Percentiles rank a stretch among this genome's conserved stretches.
These are phyloP conservation scores for Leptographium lundbergii DNA, from an alignment of 2,329 filamentous ascomycete species.

Conservation along the genomic window DNA sequence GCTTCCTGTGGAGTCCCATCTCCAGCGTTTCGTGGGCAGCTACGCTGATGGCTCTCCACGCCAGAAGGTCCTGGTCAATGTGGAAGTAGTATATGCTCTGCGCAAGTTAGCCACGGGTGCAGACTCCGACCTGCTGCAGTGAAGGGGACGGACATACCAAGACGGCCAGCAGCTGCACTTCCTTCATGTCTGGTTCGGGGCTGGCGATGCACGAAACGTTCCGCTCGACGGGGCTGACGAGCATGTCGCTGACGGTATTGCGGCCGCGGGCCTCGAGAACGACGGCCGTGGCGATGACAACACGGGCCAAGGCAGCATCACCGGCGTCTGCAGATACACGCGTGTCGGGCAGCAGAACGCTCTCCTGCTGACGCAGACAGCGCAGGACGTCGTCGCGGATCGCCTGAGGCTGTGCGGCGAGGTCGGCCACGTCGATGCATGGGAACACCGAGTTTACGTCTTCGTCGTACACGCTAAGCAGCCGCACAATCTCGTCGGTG, in stretches of 20 bases:
- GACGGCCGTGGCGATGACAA: constrained; percentile 21
- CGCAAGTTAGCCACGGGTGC: not conserved
- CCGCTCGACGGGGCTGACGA: constrained; percentile 16
- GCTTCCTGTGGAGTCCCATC: constrained; percentile 31
- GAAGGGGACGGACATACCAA: not conserved
- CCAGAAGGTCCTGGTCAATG: constrained; percentile 34
- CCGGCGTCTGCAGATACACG: constrained; percentile 12
- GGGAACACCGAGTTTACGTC: constrained; percentile 23
- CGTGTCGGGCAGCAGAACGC: not conserved
- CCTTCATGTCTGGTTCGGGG: not conserved
- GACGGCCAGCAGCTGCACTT: not conserved
- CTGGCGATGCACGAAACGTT: constrained; percentile 16
- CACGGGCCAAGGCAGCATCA: constrained; percentile 19
- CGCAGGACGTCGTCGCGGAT: constrained; percentile 10
- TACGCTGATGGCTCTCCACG: constrained; percentile 34
- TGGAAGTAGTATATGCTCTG: constrained; percentile 27
- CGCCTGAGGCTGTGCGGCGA: constrained; percentile 14
- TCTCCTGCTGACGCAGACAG: not conserved
- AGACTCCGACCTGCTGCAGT: not conserved
- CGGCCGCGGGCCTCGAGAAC: constrained; percentile 21
- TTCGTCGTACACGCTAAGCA: constrained; percentile 22
- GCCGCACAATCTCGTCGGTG: constrained; percentile 5
- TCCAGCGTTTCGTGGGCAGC: constrained; percentile 31
- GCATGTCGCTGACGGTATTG: constrained; percentile 16
- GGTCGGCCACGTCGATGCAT: constrained; percentile 15